Base-by-base conservation (phyloP, 495 filamentous ascomycete genomes). In the Xylaria venustula region DNA sequence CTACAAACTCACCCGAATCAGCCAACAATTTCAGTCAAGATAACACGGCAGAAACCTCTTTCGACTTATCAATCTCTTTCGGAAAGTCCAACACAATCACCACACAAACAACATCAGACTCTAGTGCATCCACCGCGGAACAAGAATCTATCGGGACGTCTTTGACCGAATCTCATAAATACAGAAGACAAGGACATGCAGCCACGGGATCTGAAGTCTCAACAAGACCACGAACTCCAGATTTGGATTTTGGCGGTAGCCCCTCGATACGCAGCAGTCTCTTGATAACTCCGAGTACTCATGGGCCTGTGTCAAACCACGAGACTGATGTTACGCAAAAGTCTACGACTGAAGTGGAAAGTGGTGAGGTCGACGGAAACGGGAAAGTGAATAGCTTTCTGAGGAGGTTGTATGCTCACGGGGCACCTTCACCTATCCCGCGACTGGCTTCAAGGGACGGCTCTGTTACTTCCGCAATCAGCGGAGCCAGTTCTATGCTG, bases 111-210 rank as follows among this genome's bases (percentile, higher is more conserved):
- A 51, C 41, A 22, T 46, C 36, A 9, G 50, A 36, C 34, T 54
- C 49, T 15, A 48, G 28, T n/a, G 25, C 17, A 17, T 50, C 61
- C 12, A 22, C 1, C 26, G 32, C 26, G 12, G 58, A 47, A 0
- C 30, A 55, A 22, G 53, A 62, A 22, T 17, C 41, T 5, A 28
- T 50, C 20, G 60, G 41, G 36, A 28, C 23, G 22, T 61, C 58
- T 19, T 37, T 36, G 15, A 30, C 41, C 20, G n/a, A 30, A 6
- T 37, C 22, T 7, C 44, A 48, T 3, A 41, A 17, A 26, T 7
- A 60, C 34, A 41, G 41, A 25, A 26, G 30, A 36, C 47, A 53
- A 52, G 22, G 56, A 48, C 25, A 63, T 62, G 63, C 14, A 66
- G 69, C 58, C n/a, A 47, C 32, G 40, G 58, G 42, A 23, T 54